Base-by-base conservation (phyloP, 1,284 basidiomycete species). In the Fomitopsis schrenkii region DNA sequence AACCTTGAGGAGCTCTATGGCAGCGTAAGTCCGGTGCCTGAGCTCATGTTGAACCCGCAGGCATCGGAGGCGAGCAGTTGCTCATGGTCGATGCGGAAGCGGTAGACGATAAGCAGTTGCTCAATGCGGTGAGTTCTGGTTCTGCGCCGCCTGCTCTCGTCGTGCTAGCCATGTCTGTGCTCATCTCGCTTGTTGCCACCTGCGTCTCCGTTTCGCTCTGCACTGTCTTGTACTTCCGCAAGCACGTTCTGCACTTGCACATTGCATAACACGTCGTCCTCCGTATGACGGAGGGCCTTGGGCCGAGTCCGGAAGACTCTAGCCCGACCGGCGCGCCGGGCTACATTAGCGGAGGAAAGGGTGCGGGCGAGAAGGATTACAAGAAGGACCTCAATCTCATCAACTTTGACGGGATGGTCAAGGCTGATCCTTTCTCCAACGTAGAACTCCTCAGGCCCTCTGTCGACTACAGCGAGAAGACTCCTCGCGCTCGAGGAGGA, bases 171-270 rank as follows among this genome's bases (percentile, higher is more conserved):
- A 66, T 77, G 57, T 76, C 78, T 14, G 77, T 75, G 61, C 30
- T 76, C 15, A 72, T 73, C 30, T 75, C 77, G 28, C 60, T 80
- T 57, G 67, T 71, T 0, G 62, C 82, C 12, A 65, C 70, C 15
- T 78, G 77, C 62, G 63, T 80, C 36, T 68, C 71, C 46, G 67
- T 71, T 22, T 68, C 66, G 9, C 63, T 81, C 35, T 80, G 75
- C 63, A 69, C 76, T 53, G 59, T 67, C 57, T 75, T 74, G 62
- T 67, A 70, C 40, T 42, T 80, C 35, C 68, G 72, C 33, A 67
- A 64, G 40, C 64, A 66, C 17, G 62, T 79, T 55, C 64, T 78
- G 56, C 67, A 64, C 28, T 73, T 71, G 15, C 67, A 68, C 46
- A 66, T 66, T 7, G 69, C 73, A 36, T 78, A 75, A 74, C 68